phyloP scores from a whole-genome alignment of 148 eudicot genomes.

The Spergularia bocconei region DNA sequence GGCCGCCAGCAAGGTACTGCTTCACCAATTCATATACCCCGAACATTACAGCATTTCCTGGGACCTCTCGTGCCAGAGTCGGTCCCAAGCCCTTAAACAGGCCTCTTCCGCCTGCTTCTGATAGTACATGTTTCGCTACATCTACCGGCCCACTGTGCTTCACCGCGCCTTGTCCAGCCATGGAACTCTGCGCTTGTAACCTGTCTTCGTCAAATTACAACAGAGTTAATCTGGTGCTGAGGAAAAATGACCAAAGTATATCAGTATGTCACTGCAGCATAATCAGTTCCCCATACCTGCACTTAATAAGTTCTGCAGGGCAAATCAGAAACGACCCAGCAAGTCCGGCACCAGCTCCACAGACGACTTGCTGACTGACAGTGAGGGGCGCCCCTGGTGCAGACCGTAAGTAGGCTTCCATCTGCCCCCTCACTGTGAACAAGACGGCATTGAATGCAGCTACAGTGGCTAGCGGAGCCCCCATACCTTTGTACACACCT shows the following conservation, averaged over 20 bases:
- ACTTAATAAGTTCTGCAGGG: constrained; percentile 91
- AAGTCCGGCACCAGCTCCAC: constrained; percentile 91
- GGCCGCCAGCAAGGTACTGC: constrained; percentile 67
- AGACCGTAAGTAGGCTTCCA: constrained; percentile 67
- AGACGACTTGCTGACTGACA: constrained; percentile 64
- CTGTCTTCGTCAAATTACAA: constrained; percentile 28
- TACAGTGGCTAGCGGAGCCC: constrained; percentile 99
- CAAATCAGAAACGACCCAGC: constrained; percentile 87
- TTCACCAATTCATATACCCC: constrained; percentile 81
- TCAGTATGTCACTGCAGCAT: constrained; percentile 7
- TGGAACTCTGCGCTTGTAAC: constrained; percentile 89
- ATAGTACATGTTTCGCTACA: constrained; percentile 70
- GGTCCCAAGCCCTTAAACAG: constrained; percentile 86
- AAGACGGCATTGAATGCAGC: constrained; percentile 90
- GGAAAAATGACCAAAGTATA: neutral
- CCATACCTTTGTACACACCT: constrained; percentile 96
- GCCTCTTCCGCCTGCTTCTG: constrained; percentile 79
- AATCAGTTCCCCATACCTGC: constrained; percentile 51
- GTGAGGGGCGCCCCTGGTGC: constrained; percentile 72
- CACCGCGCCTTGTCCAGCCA: constrained; percentile 55
- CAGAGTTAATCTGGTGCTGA: neutral
- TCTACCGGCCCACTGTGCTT: constrained; percentile 87
- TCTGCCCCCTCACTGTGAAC: constrained; percentile 84
- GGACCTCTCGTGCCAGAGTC: constrained; percentile 91
- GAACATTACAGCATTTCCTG: constrained; percentile 91